These are phyloP conservation scores for Prunus fruticosa DNA, from an alignment of 306 rosid genomes.

Conservation along the genomic window DNA sequence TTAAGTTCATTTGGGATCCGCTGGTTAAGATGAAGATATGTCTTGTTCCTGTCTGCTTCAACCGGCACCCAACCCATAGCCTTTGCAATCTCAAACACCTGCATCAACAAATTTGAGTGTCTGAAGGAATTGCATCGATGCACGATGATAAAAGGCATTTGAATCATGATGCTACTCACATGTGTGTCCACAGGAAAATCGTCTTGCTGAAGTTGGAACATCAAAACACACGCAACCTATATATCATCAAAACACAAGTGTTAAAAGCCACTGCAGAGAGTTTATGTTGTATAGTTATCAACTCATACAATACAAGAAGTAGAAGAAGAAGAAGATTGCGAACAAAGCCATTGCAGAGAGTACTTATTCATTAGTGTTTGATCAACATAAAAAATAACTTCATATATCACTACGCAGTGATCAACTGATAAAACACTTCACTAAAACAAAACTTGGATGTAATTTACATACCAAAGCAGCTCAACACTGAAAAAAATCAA, in stretches of 20 bases:
- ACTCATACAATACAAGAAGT: background rate
- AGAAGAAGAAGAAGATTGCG: background rate
- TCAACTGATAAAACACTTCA: background rate
- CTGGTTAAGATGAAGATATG: slow-evolving; percentile 83
- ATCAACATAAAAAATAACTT: background rate
- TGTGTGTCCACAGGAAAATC: slow-evolving; percentile 97
- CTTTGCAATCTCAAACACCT: slow-evolving; percentile 88
- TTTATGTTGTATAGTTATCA: background rate
- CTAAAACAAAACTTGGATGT: background rate
- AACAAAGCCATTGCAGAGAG: too few relatives aligned
- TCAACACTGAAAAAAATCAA: slow-evolving; percentile 5
- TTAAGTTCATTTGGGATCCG: slow-evolving; percentile 77
- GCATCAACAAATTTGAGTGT: slow-evolving; percentile 8
- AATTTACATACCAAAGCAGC: background rate
- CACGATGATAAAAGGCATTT: background rate
- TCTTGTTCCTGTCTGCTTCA: slow-evolving; percentile 70
- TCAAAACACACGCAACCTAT: slow-evolving; percentile 50
- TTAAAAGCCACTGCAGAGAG: background rate
- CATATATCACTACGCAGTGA: background rate
- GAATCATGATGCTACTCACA: slow-evolving; percentile 41
- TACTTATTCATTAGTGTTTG: background rate
- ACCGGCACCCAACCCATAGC: slow-evolving; percentile 78
- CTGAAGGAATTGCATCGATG: background rate
- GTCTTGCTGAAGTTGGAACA: slow-evolving; percentile 78
- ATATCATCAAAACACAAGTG: background rate